Evolutionary conservation across 306 rosid species (phyloP).

Genomic region (Ormosia emarginata): DNA sequence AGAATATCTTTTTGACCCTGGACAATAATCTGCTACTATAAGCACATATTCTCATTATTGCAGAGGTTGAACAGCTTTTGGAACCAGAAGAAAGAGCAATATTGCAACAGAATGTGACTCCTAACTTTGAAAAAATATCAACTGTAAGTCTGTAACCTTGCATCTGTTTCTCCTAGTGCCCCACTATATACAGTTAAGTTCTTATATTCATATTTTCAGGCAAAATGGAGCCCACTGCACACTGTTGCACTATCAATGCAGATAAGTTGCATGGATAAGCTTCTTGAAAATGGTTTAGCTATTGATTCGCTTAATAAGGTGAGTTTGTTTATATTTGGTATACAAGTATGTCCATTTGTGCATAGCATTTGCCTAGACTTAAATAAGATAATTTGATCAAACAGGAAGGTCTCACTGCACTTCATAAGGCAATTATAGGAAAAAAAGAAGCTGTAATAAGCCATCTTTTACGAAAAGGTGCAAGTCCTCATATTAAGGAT

Average conservation of each 20-base stretch:
- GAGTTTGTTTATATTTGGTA: conserved; percentile 11
- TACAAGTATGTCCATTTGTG: not conserved
- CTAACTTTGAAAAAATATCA: conserved; percentile 62
- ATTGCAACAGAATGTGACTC: conserved; percentile 60
- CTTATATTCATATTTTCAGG: conserved; percentile 39
- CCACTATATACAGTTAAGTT: not conserved
- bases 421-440: conserved; percentile 81
- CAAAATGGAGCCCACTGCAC: conserved; percentile 78
- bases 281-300: conserved; percentile 64
- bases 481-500: conserved; percentile 81
- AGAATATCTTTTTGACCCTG: not conserved
- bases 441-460: conserved; percentile 76
- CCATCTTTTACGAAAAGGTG: conserved; percentile 93
- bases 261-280: conserved; percentile 62
- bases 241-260: conserved; percentile 74
- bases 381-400: conserved; percentile 34
- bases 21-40: not conserved
- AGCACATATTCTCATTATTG: conserved; percentile 23
- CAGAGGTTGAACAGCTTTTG: conserved; percentile 91
- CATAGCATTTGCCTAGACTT: not conserved
- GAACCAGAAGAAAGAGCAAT: conserved; percentile 73
- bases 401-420: conserved; percentile 91
- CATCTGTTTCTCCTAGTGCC: conserved; percentile 11
- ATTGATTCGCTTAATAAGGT: conserved; percentile 62
- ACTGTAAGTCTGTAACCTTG: conserved; percentile 49